Evolutionary conservation across 495 filamentous ascomycete genomes (phyloP), one percentile per base, ranked within the genome.

Genomic region (Geopyxis carbonaria): DNA sequence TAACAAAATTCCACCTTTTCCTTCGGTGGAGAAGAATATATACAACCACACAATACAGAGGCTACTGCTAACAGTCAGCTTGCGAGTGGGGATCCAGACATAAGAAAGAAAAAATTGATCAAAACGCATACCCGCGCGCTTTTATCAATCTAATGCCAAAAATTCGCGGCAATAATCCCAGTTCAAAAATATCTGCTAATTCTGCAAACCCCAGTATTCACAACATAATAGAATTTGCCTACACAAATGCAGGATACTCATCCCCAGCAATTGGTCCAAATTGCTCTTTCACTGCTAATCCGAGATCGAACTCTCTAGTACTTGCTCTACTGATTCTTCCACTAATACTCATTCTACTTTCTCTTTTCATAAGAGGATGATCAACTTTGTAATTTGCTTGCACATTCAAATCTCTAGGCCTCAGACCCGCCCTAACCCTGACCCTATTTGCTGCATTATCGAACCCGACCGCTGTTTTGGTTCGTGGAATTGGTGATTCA

Each of bases 211-310:
- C n/a, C n/a, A n/a, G n/a, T n/a, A n/a, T n/a, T n/a, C n/a, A n/a
- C n/a, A n/a, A n/a, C n/a, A n/a, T n/a, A n/a, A n/a, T n/a, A n/a
- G n/a, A n/a, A n/a, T n/a, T n/a, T n/a, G n/a, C n/a, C n/a, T n/a
- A n/a, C n/a, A n/a, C 25, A 28, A 28, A 13, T 7, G 7, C 25
- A 28, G 25, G 13, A 7, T 38, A 22, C 28, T 40, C 9, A 28
- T 40, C 37, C 13, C 37, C 36, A 21, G 15, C n/a, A 22, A 32
- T 23, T 5, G 38, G 16, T 5, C 38, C 38, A 41, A 41, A 41
- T 23, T 41, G 38, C 16, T 30, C 13, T 32, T 16, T n/a, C 29
- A 32, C 38, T 4, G 38, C 25, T 18, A 19, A 21, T n/a, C 38
- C 38, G 22, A 32, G 28, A 33, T 41, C 38, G 3, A 8, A 15